Evolutionary conservation across 1,284 basidiomycete genomes (phyloP).

Genomic region (Gymnopus androsaceus): DNA sequence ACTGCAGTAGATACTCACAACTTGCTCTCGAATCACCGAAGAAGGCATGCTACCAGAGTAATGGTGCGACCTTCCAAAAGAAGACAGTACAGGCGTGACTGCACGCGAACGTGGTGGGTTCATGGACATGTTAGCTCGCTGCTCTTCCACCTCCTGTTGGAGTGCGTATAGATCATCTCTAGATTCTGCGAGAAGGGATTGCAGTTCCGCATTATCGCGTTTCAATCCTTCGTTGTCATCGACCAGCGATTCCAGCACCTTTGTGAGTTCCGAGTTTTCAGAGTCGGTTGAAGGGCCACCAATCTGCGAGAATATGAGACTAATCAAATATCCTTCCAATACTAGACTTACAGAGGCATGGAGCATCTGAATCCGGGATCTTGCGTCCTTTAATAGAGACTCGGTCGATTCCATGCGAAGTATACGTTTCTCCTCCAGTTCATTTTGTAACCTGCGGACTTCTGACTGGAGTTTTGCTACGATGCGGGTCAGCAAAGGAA

Average conservation of each 20-base stretch:
- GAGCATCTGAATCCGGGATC: conserved; percentile 63
- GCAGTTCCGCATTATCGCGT: conserved; percentile 79
- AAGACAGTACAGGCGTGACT: conserved; percentile 37
- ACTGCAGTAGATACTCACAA: conserved; percentile 12
- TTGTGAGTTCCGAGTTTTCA: conserved; percentile 56
- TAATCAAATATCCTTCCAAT: conserved; percentile 21
- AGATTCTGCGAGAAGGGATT: conserved; percentile 69
- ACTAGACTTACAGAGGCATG: conserved; percentile 49
- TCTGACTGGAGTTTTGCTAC: conserved; percentile 76
- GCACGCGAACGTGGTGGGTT: conserved; percentile 36
- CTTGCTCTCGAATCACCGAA: conserved; percentile 36
- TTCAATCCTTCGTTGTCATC: conserved; percentile 82
- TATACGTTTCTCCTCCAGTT: conserved; percentile 66
- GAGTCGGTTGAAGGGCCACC: conserved; percentile 45
- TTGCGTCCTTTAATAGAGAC: conserved; percentile 72
- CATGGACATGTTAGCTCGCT: conserved; percentile 48
- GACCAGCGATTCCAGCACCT: conserved; percentile 79
- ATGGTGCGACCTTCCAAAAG: conserved; percentile 33
- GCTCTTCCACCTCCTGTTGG: conserved; percentile 76
- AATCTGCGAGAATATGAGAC: conserved; percentile 31
- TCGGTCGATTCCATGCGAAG: conserved; percentile 74
- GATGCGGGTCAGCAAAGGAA: conserved; percentile 10
- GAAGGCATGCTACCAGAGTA: conserved; percentile 44
- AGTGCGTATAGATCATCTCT: conserved; percentile 75
- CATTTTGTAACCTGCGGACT: conserved; percentile 61